These are phyloP conservation scores for Grammothele lineata DNA, from an alignment of 768 basidiomycete species.

Conservation along the genomic window DNA sequence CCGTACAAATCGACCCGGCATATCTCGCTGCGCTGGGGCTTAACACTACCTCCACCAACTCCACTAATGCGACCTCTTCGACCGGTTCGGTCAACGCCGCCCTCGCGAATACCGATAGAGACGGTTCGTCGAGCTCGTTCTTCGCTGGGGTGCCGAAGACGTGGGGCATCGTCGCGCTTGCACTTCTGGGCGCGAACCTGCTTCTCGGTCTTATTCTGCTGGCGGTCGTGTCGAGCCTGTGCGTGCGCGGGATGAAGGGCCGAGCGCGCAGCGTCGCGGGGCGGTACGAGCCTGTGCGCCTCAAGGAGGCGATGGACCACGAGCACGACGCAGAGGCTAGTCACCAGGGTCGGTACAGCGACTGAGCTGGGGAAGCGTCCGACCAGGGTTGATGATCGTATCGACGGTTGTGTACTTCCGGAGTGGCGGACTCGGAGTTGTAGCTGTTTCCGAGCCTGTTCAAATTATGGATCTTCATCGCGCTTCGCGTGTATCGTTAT, in stretches of 20 bases:
- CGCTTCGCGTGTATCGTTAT: too few relatives aligned
- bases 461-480: too few relatives aligned
- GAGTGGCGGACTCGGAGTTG: too few relatives aligned
- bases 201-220: constrained; percentile 1
- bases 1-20: neutral
- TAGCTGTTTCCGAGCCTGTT: too few relatives aligned
- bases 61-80: neutral
- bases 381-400: too few relatives aligned
- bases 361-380: neutral
- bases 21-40: neutral
- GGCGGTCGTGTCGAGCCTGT: neutral
- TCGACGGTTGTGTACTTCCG: too few relatives aligned
- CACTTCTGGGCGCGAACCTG: constrained; percentile 2
- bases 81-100: neutral
- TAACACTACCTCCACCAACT: neutral
- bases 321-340: neutral
- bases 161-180: neutral
- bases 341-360: too few relatives aligned
- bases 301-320: neutral
- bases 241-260: constrained; percentile 6
- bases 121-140: neutral
- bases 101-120: neutral
- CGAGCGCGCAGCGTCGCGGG: neutral
- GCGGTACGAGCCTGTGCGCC: constrained; percentile 1
- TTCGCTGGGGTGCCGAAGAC: neutral